These are phyloP conservation scores for Exsudoporus floridanus DNA, from an alignment of 1,284 basidiomycete species.

Conservation along the genomic window DNA sequence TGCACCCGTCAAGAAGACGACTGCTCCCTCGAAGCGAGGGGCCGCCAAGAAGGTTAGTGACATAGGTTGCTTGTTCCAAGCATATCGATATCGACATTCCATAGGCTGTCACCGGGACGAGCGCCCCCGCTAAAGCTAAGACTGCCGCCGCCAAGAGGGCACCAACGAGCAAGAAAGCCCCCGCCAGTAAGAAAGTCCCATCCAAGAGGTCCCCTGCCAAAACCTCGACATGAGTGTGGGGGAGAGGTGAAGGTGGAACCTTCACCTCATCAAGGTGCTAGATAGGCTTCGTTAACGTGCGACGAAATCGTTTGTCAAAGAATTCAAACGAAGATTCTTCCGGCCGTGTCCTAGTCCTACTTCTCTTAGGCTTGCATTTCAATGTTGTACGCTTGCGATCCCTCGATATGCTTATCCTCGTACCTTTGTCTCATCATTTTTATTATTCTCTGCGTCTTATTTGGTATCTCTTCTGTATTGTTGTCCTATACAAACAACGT, in stretches of 20 bases:
- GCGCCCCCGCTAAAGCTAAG: constrained; percentile 37
- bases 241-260: constrained; percentile 4
- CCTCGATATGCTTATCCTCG: constrained; percentile 31
- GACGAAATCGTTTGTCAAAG: background rate
- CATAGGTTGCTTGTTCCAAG: background rate
- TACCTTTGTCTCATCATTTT: constrained; percentile 13
- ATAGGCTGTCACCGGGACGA: constrained; percentile 52
- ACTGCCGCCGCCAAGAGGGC: constrained; percentile 37
- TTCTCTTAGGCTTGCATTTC: constrained; percentile 8
- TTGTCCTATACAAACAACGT: constrained; percentile 19
- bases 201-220: constrained; percentile 27
- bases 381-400: constrained; percentile 35
- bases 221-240: constrained; percentile 15
- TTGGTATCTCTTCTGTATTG: constrained; percentile 32
- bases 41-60: constrained; percentile 53
- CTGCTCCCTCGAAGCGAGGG: constrained; percentile 46
- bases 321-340: background rate
- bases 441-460: constrained; percentile 34
- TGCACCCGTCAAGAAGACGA: constrained; percentile 49
- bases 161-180: constrained; percentile 38
- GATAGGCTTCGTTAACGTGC: constrained; percentile 1
- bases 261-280: background rate
- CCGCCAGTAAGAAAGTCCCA: constrained; percentile 31
- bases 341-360: constrained; percentile 7
- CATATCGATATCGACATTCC: background rate